Percentiles rank a stretch among this genome's conserved stretches.
Evolutionary conservation across 192 early-diverging fungal genomes (phyloP).

Genomic region (Lobulomyces angularis): DNA sequence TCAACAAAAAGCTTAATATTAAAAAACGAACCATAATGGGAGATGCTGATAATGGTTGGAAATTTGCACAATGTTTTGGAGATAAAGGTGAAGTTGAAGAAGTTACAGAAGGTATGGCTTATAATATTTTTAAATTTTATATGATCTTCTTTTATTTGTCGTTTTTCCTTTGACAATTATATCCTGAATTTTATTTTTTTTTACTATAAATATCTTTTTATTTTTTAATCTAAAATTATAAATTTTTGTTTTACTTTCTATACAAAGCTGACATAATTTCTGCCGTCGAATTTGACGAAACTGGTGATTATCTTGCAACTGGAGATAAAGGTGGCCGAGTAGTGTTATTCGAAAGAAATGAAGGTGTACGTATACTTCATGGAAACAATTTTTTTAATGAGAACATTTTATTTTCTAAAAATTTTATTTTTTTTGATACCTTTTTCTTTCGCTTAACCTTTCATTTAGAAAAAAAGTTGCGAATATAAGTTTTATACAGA

Average conservation of each 20-base stretch:
- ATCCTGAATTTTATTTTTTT: no score
- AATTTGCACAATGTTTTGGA: constrained; percentile 98
- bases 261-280: constrained; percentile 99
- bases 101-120: constrained; percentile 88
- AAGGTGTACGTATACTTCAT: constrained; percentile 58
- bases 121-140: background rate
- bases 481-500: constrained; percentile 99
- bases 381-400: background rate
- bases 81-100: constrained; percentile 98
- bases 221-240: background rate
- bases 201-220: background rate
- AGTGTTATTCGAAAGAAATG: constrained; percentile 95
- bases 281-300: constrained; percentile 95
- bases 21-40: constrained; percentile 2
- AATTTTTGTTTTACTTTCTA: constrained; percentile 6
- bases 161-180: background rate
- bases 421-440: background rate
- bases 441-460: background rate
- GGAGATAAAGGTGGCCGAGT: constrained; percentile 96
- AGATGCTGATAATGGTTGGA: constrained; percentile 51
- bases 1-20: no score
- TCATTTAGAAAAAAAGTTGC: constrained; percentile 86
- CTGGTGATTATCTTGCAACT: constrained; percentile 92
- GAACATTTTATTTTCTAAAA: background rate
- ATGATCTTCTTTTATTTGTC: background rate